A percentile compares a stretch with the other conserved stretches of the same genome.
phyloP scores from a whole-genome alignment of 2,329 filamentous ascomycete species.

The Nemania sp. region DNA sequence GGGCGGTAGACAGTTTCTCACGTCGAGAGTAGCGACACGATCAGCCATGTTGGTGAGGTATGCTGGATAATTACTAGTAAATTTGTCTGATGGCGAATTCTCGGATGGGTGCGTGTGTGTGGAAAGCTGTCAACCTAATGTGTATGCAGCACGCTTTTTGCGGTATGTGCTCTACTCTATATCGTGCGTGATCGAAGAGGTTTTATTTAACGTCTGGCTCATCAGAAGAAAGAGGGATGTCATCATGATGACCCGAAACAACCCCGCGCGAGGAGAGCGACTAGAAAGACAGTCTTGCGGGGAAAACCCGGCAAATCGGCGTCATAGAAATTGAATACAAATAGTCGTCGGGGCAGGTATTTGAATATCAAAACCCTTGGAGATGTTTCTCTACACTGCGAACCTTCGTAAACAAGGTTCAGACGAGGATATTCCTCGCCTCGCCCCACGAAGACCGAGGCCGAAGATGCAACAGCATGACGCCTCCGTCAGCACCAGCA shows the following conservation, averaged over 20 bases:
- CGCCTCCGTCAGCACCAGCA: too few species aligned
- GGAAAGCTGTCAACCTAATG: not conserved
- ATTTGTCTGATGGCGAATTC: too few species aligned
- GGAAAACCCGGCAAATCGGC: slow-evolving; percentile 41
- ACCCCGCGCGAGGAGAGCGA: slow-evolving; percentile 29
- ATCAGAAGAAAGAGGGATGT: not conserved
- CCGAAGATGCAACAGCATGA: not conserved
- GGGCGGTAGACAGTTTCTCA: slow-evolving; percentile 21
- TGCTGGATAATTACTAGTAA: not conserved
- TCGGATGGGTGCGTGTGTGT: not conserved
- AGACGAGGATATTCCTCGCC: not conserved
- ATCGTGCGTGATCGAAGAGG: not conserved
- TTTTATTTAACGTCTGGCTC: not conserved
- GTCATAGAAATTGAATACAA: slow-evolving; percentile 9
- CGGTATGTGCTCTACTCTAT: not conserved
- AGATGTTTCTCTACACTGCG: not conserved
- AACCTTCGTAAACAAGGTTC: not conserved
- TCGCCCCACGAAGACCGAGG: not conserved
- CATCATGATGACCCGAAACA: not conserved
- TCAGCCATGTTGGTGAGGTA: slow-evolving; percentile 32
- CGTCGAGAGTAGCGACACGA: slow-evolving; percentile 39
- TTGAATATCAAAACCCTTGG: slow-evolving; percentile 1
- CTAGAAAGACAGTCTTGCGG: slow-evolving; percentile 28
- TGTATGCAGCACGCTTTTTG: too few species aligned
- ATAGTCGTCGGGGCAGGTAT: not conserved